phyloP scores from a whole-genome alignment of 2,329 filamentous ascomycete species.

The Colletotrichum graminicola region DNA sequence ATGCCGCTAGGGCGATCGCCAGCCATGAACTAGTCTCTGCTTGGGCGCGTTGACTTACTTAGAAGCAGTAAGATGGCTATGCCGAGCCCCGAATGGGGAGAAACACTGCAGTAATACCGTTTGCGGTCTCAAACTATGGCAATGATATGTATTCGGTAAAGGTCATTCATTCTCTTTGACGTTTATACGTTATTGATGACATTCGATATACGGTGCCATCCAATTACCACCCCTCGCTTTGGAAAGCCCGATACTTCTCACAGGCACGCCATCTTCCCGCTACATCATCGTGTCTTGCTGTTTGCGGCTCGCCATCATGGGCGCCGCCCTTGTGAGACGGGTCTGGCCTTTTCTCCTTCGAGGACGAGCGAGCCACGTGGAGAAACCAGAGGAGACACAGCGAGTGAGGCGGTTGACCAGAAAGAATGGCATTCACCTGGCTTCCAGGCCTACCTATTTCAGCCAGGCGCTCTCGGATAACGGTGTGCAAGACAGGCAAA shows the following conservation, averaged over 20 bases:
- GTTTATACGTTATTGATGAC: not conserved
- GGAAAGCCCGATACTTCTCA: too few species aligned
- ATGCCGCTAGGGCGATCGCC: slow-evolving; percentile 10
- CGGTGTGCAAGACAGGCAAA: too few species aligned
- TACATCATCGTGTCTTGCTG: not conserved
- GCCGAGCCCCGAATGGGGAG: not conserved
- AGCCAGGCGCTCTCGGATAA: too few species aligned
- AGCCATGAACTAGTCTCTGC: slow-evolving; percentile 19
- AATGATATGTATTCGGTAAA: not conserved
- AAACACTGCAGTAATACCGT: slow-evolving; percentile 1
- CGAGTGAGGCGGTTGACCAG: not conserved
- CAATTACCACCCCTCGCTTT: too few species aligned
- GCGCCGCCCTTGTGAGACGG: not conserved
- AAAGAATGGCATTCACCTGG: not conserved
- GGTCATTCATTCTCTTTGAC: not conserved
- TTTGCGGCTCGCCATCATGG: slow-evolving; percentile 3
- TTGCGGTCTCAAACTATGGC: slow-evolving; percentile 9
- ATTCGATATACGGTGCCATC: too few species aligned
- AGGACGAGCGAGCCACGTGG: not conserved
- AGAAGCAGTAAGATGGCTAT: slow-evolving; percentile 19
- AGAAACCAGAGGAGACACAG: not conserved
- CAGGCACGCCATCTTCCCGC: too few species aligned
- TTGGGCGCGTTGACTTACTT: not conserved
- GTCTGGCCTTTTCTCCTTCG: not conserved
- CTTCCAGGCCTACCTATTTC: too few species aligned